Evolutionary conservation across 768 basidiomycete genomes (phyloP).

Genomic region (Tylopilus vinaceipallidus): DNA sequence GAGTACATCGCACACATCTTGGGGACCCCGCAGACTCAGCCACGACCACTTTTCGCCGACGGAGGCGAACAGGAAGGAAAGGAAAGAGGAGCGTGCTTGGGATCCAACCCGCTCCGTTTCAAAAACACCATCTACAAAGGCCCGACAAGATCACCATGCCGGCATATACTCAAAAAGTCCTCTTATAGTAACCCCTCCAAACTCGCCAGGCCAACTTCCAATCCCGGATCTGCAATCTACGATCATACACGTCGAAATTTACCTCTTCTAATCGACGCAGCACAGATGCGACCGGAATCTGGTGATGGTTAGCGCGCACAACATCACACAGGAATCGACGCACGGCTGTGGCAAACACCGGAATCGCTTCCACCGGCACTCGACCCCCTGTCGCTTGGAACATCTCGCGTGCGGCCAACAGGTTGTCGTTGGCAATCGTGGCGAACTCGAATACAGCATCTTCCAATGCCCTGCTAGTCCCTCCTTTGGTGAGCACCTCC

Average conservation of each 20-base stretch:
- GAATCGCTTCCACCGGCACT: slow-evolving; percentile 59
- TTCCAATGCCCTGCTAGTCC: slow-evolving; percentile 55
- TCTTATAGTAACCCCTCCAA: slow-evolving; percentile 51
- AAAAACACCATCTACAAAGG: slow-evolving; percentile 3
- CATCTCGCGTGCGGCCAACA: slow-evolving; percentile 71
- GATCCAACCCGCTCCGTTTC: background rate
- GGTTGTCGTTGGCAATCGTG: slow-evolving; percentile 74
- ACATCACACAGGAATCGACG: slow-evolving; percentile 29
- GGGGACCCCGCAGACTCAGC: slow-evolving; percentile 32
- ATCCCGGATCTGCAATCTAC: slow-evolving; percentile 59
- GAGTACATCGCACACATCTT: slow-evolving; percentile 26
- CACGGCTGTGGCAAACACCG: slow-evolving; percentile 72
- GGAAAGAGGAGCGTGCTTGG: background rate
- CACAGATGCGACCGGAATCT: slow-evolving; percentile 70
- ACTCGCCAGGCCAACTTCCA: slow-evolving; percentile 80
- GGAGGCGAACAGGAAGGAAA: background rate
- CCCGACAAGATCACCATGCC: slow-evolving; percentile 25
- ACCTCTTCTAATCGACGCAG: slow-evolving; percentile 63
- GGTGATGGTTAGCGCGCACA: slow-evolving; percentile 6
- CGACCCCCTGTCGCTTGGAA: slow-evolving; percentile 51
- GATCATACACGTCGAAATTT: slow-evolving; percentile 71
- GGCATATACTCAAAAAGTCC: slow-evolving; percentile 35
- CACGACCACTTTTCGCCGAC: slow-evolving; percentile 5
- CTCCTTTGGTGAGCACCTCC: slow-evolving; percentile 64
- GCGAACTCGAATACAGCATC: slow-evolving; percentile 86